These are phyloP conservation scores for Vinca major DNA, from an alignment of 305 asterid species.

Conservation along the genomic window DNA sequence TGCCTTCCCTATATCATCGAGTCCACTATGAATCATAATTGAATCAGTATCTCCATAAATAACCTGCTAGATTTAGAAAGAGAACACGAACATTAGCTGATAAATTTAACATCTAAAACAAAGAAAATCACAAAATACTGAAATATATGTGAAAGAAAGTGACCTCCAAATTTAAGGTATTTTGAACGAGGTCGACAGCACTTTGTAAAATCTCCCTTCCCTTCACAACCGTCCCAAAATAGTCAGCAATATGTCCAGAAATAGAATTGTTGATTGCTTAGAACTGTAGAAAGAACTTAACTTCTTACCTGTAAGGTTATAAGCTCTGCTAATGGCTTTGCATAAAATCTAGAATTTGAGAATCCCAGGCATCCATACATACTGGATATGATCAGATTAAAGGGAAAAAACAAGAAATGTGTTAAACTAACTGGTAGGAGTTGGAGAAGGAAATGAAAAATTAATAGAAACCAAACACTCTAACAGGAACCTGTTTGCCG, in stretches of 20 bases:
- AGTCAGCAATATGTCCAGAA: constrained; percentile 15
- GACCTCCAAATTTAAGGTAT: constrained; percentile 79
- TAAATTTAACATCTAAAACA: constrained; percentile 15
- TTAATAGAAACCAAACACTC: constrained; percentile 9
- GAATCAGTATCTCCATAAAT: constrained; percentile 99
- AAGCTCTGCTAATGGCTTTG: constrained; percentile 93
- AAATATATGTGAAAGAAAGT: constrained; percentile 6
- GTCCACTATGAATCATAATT: constrained; percentile 91
- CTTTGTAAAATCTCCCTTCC: constrained; percentile 96
- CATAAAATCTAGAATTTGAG: constrained; percentile 93
- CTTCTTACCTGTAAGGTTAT: constrained; percentile 69
- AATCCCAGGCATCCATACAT: constrained; percentile 98
- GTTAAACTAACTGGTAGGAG: constrained; percentile 12
- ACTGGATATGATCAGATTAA: constrained; percentile 34
- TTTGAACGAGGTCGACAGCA: constrained; percentile 93
- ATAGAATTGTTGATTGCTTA: neutral
- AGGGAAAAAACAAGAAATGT: constrained; percentile 2
- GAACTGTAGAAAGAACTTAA: constrained; percentile 14
- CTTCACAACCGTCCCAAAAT: constrained; percentile 33
- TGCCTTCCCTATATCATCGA: constrained; percentile 84
- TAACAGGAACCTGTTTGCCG: constrained; percentile 81
- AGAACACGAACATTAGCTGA: constrained; percentile 7
- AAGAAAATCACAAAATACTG: constrained; percentile 12
- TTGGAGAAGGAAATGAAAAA: constrained; percentile 11
- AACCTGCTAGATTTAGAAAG: constrained; percentile 47